Base-by-base conservation (phyloP, 179 eudicot species). In the Sideroxylon spinosum region DNA sequence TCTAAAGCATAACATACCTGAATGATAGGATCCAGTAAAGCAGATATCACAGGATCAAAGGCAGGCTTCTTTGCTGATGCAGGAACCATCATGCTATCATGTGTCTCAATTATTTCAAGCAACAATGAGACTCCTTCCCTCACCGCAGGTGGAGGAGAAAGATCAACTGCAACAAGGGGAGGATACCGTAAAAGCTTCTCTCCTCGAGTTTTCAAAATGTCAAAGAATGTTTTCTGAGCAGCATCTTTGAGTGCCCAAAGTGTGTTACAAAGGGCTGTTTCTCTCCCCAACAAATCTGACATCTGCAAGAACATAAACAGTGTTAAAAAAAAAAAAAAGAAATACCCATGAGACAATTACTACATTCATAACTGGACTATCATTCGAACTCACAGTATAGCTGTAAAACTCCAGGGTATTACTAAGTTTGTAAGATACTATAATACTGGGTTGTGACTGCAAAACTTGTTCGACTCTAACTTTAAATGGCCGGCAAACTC, bases 401-500 rank as follows among this genome's bases (percentile, higher is more conserved):
- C 88, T 88, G 87, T 93, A 95, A 82, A 95, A 95, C 88, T 93
- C 98, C 81, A 95, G 91, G 79, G 91, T 96, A 82, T 89, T 93
- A 79, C 86, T 89, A 66, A 95, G 99, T 75, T 95, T 95, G 82
- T 93, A 95, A 61, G 99, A 88, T 75, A 91, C 84, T 37, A 95
- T 93, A 66, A 95, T 92, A 86, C 86, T 95, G 23, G 99, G 97
- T 81, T 95, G 98, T 17, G 99, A 95, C 88, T 95, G 99, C 82
- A 95, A 80, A 78, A 95, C 99, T 90, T 95, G 99, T 82, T 95
- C 98, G 80, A 95, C 98, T 85, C 99, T 89, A 71, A 90, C 93
- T 93, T 95, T 95, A 83, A 95, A 95, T 67, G 99, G 99, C 79
- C 98, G 84, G 84, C 99, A 95, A 85, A 95, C 94, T 78, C 99